A percentile compares a stretch with the other conserved stretches of the same genome.
phyloP scores from a whole-genome alignment of 2,329 filamentous ascomycete species.

The Sporothrix pseudoabietina region DNA sequence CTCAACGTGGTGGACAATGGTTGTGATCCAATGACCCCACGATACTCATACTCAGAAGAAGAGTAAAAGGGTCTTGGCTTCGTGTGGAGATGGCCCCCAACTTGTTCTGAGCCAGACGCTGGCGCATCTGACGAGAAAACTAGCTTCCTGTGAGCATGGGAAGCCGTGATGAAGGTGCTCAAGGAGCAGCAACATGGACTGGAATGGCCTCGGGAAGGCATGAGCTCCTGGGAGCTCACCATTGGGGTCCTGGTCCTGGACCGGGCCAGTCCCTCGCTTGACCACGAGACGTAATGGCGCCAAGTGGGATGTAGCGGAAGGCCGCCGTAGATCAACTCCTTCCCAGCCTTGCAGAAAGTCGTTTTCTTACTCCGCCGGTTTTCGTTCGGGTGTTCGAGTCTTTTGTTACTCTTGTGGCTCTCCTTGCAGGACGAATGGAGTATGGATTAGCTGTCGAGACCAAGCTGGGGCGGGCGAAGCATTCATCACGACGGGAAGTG shows the following conservation, averaged over 20 bases:
- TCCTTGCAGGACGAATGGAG: not conserved
- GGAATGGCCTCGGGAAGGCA: not conserved
- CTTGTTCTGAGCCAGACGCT: not conserved
- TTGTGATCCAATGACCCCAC: not conserved
- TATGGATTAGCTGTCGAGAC: slow-evolving; percentile 2
- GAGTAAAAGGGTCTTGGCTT: not conserved
- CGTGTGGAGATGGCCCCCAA: not conserved
- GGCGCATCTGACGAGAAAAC: not conserved
- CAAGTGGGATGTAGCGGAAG: not conserved
- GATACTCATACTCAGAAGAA: not conserved
- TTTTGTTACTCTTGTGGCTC: not conserved
- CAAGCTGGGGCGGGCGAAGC: slow-evolving; percentile 11
- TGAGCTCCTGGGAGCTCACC: not conserved
- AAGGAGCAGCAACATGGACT: no score
- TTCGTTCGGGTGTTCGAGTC: not conserved
- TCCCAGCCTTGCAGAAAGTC: not conserved
- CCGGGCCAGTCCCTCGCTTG: not conserved
- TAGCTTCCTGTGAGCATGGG: not conserved
- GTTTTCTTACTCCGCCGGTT: not conserved
- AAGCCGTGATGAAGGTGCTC: not conserved
- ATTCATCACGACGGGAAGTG: not conserved
- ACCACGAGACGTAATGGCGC: not conserved
- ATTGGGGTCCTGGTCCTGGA: not conserved
- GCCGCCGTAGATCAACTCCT: not conserved
- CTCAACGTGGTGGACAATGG: not conserved